Base-by-base conservation (phyloP, 768 basidiomycete species). In the Rhodotorula diobovata region DNA sequence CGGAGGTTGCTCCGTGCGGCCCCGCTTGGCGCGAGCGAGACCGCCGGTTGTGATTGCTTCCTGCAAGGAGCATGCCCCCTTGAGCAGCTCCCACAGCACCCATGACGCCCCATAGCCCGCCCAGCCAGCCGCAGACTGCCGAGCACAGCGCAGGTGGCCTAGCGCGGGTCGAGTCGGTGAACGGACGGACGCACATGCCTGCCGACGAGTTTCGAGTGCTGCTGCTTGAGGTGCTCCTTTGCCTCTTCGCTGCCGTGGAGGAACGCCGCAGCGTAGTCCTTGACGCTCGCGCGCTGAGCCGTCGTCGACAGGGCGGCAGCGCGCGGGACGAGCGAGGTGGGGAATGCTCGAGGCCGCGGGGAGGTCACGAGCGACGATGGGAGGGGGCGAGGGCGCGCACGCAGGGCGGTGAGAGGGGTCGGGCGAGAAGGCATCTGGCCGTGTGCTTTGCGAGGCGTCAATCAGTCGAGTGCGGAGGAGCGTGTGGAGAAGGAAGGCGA, bases 231-330 rank as follows among this genome's bases (percentile, higher is more conserved):
- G 48, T 88, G 90, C 77, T 85, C 84, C 81, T 90, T 89, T 56
- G 94, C 94, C 78, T 93, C 88, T 57, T 88, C 87, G 41, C 91
- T 93, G n/a, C 96, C 96, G 81, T 98, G 93, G 68, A 99, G 83
- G 66, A 99, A 80, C 30, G 89, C 86, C 3, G 41, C 50, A 37
- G 66, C 66, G 48, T 57, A 61, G 37, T 51, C 55, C 37, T 55
- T 57, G 60, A 71, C 70, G n/a, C 60, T 50, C 48, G 9, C 28
- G 62, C 53, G 60, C 39, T 4, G 62, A 0, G 32, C 30, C 51
- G 37, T 48, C 51, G 58, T 60, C 15, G 30, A 15, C 28, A 34
- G 37, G 20, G 41, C n/a, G n/a, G n/a, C n/a, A n/a, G n/a, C 30
- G 39, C 41, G 30, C 5, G 37, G n/a, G 25, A 20, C 28, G 35